Evolutionary conservation across 2,329 filamentous ascomycete genomes (phyloP).

Genomic region (Bertia moriformis): DNA sequence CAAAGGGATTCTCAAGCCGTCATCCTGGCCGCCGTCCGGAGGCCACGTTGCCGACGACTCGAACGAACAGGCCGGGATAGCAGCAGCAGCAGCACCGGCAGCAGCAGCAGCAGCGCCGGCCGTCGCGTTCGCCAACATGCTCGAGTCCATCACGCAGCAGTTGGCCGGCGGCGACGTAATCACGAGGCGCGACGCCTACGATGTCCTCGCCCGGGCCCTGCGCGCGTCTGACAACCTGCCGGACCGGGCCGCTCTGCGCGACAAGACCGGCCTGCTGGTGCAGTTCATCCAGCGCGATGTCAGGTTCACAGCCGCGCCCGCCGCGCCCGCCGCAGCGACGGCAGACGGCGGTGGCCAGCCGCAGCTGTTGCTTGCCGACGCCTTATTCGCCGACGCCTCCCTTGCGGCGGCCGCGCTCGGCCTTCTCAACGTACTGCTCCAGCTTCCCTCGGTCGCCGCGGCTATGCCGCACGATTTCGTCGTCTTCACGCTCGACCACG

Average conservation of each 20-base stretch:
- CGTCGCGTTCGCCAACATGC: conserved; percentile 59
- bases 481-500: conserved; percentile 66
- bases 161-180: conserved; percentile 61
- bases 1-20: conserved; percentile 74
- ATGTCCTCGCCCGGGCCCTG: conserved; percentile 60
- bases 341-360: conserved; percentile 13
- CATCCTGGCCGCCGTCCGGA: too few species aligned
- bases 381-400: conserved; percentile 49
- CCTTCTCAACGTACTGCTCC: conserved; percentile 63
- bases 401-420: conserved; percentile 67
- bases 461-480: conserved; percentile 67
- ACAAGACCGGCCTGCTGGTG: conserved; percentile 63
- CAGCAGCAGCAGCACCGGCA: conserved; percentile 23
- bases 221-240: conserved; percentile 73
- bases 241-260: conserved; percentile 54
- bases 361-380: too few species aligned
- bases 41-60: conserved; percentile 28
- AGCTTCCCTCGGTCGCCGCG: conserved; percentile 55
- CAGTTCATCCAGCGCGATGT: conserved; percentile 79
- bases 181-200: conserved; percentile 72
- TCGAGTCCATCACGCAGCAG: conserved; percentile 72
- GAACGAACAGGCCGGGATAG: too few species aligned
- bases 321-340: too few species aligned
- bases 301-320: conserved; percentile 39
- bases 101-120: conserved; percentile 10